phyloP scores from a whole-genome alignment of 78 protist species.

The Polysphondylium violaceum region DNA sequence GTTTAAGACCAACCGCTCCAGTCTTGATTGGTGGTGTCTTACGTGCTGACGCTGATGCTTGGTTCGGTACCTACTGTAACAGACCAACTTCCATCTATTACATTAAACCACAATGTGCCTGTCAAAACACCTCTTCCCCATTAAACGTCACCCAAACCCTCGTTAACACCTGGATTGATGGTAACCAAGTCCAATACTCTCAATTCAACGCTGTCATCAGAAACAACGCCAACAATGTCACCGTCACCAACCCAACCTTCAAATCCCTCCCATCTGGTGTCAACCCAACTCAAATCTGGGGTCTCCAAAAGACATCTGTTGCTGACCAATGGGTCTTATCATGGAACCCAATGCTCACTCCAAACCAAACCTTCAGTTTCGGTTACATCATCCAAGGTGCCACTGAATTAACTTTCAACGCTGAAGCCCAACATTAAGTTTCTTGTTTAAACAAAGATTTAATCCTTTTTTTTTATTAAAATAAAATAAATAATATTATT shows the following conservation, averaged over 20 bases:
- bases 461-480: too few relatives aligned
- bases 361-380: conserved; percentile 4
- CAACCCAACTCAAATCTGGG: conserved; percentile 38
- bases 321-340: neutral
- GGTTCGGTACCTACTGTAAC: conserved; percentile 40
- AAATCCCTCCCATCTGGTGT: neutral
- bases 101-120: conserved; percentile 55
- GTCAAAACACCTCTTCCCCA: conserved; percentile 14
- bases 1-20: conserved; percentile 20
- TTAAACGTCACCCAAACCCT: conserved; percentile 10
- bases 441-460: too few relatives aligned
- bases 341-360: conserved; percentile 41
- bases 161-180: conserved; percentile 11
- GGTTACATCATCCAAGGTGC: conserved; percentile 36
- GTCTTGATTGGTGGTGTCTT: conserved; percentile 60
- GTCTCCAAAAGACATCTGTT: neutral
- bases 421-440: too few relatives aligned
- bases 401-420: neutral
- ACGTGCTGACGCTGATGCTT: conserved; percentile 18
- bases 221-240: neutral
- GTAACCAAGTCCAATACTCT: conserved; percentile 11
- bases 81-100: conserved; percentile 44
- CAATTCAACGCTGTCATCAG: conserved; percentile 35
- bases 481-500: too few relatives aligned
- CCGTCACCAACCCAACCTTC: conserved; percentile 32